phyloP scores from a whole-genome alignment of 192 early-diverging fungal species.

The Endogone sp. region DNA sequence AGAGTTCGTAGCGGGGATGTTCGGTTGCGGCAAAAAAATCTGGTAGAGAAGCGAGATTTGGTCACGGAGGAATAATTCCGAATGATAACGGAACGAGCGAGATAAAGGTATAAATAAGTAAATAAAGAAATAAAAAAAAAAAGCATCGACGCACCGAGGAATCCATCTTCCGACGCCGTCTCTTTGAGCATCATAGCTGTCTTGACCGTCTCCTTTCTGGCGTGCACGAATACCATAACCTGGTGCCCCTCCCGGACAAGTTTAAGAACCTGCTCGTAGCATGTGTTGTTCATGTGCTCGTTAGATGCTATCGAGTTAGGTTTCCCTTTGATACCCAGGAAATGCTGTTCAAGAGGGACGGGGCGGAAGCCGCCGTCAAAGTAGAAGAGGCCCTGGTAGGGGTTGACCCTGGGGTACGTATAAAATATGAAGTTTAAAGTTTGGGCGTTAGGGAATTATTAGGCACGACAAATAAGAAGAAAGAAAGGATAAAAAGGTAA shows the following conservation, averaged over 20 bases:
- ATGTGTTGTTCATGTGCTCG: slow-evolving; percentile 73
- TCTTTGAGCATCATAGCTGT: slow-evolving; percentile 80
- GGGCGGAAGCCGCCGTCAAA: slow-evolving; percentile 96
- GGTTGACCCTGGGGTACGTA: slow-evolving; percentile 88
- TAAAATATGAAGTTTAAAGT: too few species aligned
- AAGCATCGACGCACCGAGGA: slow-evolving; percentile 33
- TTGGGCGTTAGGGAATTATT: background rate
- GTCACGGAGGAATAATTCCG: background rate
- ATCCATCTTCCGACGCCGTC: slow-evolving; percentile 62
- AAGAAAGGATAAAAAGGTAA: background rate
- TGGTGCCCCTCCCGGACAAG: slow-evolving; percentile 85
- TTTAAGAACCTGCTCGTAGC: slow-evolving; percentile 78
- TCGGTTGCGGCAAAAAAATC: slow-evolving; percentile 60
- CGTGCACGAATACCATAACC: slow-evolving; percentile 99
- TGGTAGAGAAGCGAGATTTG: slow-evolving; percentile 3
- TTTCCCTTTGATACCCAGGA: slow-evolving; percentile 90
- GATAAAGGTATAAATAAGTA: background rate
- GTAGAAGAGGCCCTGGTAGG: slow-evolving; percentile 89
- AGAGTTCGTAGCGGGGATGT: slow-evolving; percentile 42
- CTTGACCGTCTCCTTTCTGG: slow-evolving; percentile 97
- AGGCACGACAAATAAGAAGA: slow-evolving; percentile 1
- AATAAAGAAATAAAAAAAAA: background rate
- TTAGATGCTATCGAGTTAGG: slow-evolving; percentile 59
- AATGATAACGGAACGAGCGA: too few species aligned
- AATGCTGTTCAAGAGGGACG: slow-evolving; percentile 95